These are phyloP conservation scores for Parastagonospora nodorum DNA, from an alignment of 2,329 filamentous ascomycete genomes.

Conservation along the genomic window DNA sequence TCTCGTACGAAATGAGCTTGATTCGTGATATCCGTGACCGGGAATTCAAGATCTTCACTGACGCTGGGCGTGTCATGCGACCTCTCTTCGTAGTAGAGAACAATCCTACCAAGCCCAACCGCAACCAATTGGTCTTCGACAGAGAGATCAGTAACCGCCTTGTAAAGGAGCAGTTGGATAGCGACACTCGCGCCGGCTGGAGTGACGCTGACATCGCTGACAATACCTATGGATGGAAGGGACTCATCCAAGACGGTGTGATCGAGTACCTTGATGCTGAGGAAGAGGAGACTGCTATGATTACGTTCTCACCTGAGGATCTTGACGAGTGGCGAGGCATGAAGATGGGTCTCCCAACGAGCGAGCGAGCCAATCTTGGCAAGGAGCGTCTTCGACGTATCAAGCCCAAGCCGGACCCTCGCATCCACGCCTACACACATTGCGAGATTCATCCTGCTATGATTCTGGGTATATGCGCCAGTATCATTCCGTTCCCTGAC, in stretches of 20 bases:
- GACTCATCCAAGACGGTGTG: constrained; percentile 79
- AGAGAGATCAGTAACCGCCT: constrained; percentile 78
- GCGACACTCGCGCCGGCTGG: constrained; percentile 61
- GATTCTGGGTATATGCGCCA: constrained; percentile 97
- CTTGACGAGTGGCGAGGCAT: constrained; percentile 65
- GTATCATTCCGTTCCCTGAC: constrained; percentile 99
- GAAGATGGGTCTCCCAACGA: constrained; percentile 49
- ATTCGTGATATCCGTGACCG: constrained; percentile 95
- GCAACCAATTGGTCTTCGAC: constrained; percentile 78
- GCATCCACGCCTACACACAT: constrained; percentile 92
- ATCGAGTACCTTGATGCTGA: constrained; percentile 97
- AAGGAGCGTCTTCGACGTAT: constrained; percentile 83
- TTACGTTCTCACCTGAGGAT: constrained; percentile 97
- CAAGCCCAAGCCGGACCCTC: constrained; percentile 84
- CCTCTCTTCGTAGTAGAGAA: constrained; percentile 94
- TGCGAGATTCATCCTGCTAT: constrained; percentile 99
- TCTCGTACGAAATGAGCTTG: constrained; percentile 91
- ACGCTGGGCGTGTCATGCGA: constrained; percentile 92
- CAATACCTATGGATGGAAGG: constrained; percentile 82
- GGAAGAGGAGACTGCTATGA: constrained; percentile 98
- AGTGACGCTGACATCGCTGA: constrained; percentile 62
- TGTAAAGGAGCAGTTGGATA: constrained; percentile 72
- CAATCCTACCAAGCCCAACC: constrained; percentile 72
- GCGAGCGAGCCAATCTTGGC: constrained; percentile 59
- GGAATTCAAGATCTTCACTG: constrained; percentile 98